Evolutionary conservation across 495 filamentous ascomycete species (phyloP), one percentile per base, ranked within the genome.

Genomic region (Penicillium malachiteum): DNA sequence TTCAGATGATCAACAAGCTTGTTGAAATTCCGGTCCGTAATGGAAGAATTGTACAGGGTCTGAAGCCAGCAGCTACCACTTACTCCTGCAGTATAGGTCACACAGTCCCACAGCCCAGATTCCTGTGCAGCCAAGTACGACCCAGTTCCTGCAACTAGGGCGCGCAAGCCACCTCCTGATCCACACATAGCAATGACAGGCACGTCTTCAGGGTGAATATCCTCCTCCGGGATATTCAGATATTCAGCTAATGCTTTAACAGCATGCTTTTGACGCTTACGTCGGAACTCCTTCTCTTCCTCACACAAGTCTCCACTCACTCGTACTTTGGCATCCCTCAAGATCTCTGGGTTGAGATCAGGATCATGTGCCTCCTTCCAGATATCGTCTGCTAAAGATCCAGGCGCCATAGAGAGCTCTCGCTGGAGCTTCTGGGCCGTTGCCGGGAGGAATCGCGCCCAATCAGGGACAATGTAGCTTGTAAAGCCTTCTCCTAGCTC

Each of bases 31-130:
- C 81, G 74, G 5, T 71, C 74, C 0, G 85, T 77, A n/a, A 98
- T 75, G 3, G 88, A 88, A n/a, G 92, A 96, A 60, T 92, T 85
- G 66, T 89, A 97, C 8, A 98, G 77, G 2, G 90, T 79, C 69
- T 97, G 92, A 32, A 97, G 74, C 94, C 94, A 98, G 68, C 94
- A 97, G 59, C 89, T 94, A 4, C 94, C 94, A 63, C 89, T 93
- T 13, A 98, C 94, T 7, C 94, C 94, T 21, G 94, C 90, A 0
- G 91, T 92, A 63, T 98, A 98, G 0, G 92, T 98, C 0, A 88
- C 81, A 68, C 92, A 96, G 66, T 96, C 91, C 68, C 94, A 96
- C 0, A 98, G 76, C 0, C 94, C 94, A 45, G 87, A 85, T 69
- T 96, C 89, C 26, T 88, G 80, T 5, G 91, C 79, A 32, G 89